Evolutionary conservation across 805 yeast species (phyloP).

Genomic region (Metschnikowia hibisci): DNA sequence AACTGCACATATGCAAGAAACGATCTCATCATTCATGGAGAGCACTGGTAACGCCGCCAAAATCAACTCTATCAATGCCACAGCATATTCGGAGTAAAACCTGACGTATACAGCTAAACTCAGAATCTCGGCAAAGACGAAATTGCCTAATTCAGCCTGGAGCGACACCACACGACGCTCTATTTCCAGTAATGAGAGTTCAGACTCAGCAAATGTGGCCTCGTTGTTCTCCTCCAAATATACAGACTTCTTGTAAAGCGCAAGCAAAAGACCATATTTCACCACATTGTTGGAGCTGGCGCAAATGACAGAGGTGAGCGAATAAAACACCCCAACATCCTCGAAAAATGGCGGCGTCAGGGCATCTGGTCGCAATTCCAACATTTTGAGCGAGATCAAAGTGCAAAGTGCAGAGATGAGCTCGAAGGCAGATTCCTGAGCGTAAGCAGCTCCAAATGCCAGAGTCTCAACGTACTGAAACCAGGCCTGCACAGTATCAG

Average conservation of each 20-base stretch:
- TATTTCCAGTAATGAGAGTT: slow-evolving; percentile 15
- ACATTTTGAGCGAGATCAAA: slow-evolving; percentile 45
- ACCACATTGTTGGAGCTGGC: slow-evolving; percentile 43
- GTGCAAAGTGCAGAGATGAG: slow-evolving; percentile 46
- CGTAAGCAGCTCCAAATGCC: slow-evolving; percentile 21
- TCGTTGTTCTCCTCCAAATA: slow-evolving; percentile 37
- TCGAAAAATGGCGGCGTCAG: slow-evolving; percentile 34
- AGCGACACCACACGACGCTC: slow-evolving; percentile 7
- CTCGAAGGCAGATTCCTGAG: slow-evolving; percentile 24
- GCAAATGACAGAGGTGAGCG: slow-evolving; percentile 26
- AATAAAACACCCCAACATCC: slow-evolving; percentile 29
- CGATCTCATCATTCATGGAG: slow-evolving; percentile 42
- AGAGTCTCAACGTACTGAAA: slow-evolving; percentile 44
- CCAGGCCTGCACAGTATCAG: slow-evolving; percentile 45
- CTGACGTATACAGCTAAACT: slow-evolving; percentile 40
- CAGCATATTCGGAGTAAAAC: slow-evolving; percentile 50
- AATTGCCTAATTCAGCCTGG: slow-evolving; percentile 1
- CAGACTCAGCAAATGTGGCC: slow-evolving; percentile 14
- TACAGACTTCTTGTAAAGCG: slow-evolving; percentile 49
- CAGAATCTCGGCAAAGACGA: slow-evolving; percentile 40
- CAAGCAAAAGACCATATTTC: slow-evolving; percentile 64
- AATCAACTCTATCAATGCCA: slow-evolving; percentile 45
- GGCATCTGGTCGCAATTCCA: slow-evolving; percentile 47
- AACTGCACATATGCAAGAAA: slow-evolving; percentile 40
- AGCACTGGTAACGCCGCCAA: slow-evolving; percentile 47